Evolutionary conservation across 164 flowering plant genomes (phyloP), one percentile per base, ranked within the genome.

Genomic region (Aristolochia contorta): DNA sequence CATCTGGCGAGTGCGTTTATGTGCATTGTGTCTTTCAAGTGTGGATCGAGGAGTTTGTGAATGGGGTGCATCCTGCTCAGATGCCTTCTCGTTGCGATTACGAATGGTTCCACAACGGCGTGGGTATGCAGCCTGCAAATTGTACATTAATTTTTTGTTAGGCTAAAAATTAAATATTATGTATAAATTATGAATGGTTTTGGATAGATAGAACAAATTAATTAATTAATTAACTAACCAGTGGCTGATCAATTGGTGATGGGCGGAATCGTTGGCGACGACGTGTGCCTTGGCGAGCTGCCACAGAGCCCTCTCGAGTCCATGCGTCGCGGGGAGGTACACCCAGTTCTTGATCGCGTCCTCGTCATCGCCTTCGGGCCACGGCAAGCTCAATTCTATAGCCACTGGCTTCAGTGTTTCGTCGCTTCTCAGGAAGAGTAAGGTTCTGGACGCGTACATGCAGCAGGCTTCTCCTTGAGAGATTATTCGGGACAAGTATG

Each of bases 61-160:
- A 89, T 65, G 0, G 93, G 96, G 59, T 89, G 96, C 76, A 89
- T 78, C 54, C 58, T 73, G 58, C 96, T 89, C 45, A 89, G 62
- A 20, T 84, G 91, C 69, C 93, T 77, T 51, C 78, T 79, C 0
- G 87, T 75, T 14, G 89, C 89, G 15, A 89, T 84, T 41, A 86
- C 64, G 67, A 86, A 79, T 16, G 96, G 91, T 64, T 89, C 93
- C 6, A 83, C 52, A 0, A 70, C 78, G 0, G 85, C 84, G 56
- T 85, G 91, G 1, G 91, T 87, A 25, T 78, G 66, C 64, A 83
- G 66, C 91, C 91, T 85, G 70, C 1, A 30, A 30, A 27, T 20
- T 20, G 25, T 21, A 21, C 25, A 54, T 3, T 3, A 7, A 3
- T 32, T 7, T 7, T 32, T 32, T 23, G 1, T 1, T 3, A 54